phyloP scores from a whole-genome alignment of 2,329 filamentous ascomycete species.

The Fusarium fracticaudum region DNA sequence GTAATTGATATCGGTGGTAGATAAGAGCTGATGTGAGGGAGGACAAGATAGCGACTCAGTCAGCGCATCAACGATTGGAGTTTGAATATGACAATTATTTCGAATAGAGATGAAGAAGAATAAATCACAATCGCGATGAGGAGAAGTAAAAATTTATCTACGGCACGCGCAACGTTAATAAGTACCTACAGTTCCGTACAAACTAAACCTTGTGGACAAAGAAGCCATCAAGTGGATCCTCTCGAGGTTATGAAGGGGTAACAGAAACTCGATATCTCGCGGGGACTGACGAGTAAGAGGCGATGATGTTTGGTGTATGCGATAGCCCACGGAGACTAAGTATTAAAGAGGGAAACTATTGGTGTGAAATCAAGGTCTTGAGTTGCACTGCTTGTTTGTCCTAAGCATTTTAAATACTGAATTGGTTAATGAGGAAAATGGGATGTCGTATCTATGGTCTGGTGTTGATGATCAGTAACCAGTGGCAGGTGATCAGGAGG shows the following conservation, averaged over 20 bases:
- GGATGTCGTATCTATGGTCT: constrained; percentile 1
- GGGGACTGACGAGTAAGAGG: constrained; percentile 40
- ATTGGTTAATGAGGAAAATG: background rate
- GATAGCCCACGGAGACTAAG: constrained; percentile 21
- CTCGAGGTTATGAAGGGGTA: constrained; percentile 43
- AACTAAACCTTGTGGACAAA: constrained; percentile 34
- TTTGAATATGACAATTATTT: background rate
- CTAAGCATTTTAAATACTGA: background rate
- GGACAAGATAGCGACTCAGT: constrained; percentile 15
- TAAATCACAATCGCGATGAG: background rate
- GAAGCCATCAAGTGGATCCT: constrained; percentile 45
- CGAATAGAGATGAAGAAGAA: background rate
- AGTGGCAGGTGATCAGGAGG: background rate
- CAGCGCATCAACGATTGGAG: background rate
- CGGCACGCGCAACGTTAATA: constrained; percentile 14
- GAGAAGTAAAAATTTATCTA: constrained; percentile 21
- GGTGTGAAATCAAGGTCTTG: background rate
- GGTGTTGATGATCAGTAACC: constrained; percentile 6
- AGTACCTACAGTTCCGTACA: background rate
- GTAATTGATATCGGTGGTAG: background rate
- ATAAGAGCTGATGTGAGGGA: constrained; percentile 12
- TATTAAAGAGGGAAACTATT: constrained; percentile 2
- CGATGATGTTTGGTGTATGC: constrained; percentile 1
- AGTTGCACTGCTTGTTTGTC: background rate
- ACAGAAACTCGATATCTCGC: constrained; percentile 44